Base-by-base conservation (phyloP, 23 red algal species). In the Rhodosorus marinus region DNA sequence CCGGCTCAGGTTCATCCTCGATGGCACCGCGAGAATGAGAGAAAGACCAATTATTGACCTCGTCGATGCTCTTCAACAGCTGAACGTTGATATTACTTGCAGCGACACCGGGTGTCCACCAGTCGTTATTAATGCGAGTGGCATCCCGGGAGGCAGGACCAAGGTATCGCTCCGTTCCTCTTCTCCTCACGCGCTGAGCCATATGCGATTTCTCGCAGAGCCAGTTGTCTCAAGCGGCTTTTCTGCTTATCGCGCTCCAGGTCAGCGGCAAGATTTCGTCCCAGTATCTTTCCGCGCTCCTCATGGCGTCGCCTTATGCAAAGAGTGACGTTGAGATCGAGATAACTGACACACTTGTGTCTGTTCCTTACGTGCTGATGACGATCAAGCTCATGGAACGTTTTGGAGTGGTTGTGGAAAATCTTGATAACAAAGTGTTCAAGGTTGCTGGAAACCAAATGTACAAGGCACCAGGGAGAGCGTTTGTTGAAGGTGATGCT, bases 401-500 rank as follows among this genome's bases (percentile, higher is more conserved):
- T 24, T 98, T 85, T 56, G 90, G 90, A 19, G 79, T 98, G 20
- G 19, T 22, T 4, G 90, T 98, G 2, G 51, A 85, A 5, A 51
- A 62, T 8, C 41, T 74, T 60, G n/a, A 72, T 40, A 57, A 62
- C 4, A 65, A 64, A 45, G 52, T 43, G 41, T 98, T 84, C 35
- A 31, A n/a, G 6, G 40, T 98, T 22, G 24, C 42, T 8, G 52
- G 51, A 5, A 58, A 66, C 25, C 90, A 98, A 80, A 31, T 36
- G 22, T 98, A 98, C 51, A 29, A 24, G 29, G 51, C 53, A 9
- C 76, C 90, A 49, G 77, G 79, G 7, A 25, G 58, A 25, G 50
- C 64, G 6, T 84, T 98, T 52, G 77, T 98, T 23, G 90, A 98
- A 49, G 90, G 90, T 33, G 90, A 98, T 35, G 90, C 90, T 20